phyloP scores from a whole-genome alignment of 2,329 filamentous ascomycete species.

The Whalleya microplaca region DNA sequence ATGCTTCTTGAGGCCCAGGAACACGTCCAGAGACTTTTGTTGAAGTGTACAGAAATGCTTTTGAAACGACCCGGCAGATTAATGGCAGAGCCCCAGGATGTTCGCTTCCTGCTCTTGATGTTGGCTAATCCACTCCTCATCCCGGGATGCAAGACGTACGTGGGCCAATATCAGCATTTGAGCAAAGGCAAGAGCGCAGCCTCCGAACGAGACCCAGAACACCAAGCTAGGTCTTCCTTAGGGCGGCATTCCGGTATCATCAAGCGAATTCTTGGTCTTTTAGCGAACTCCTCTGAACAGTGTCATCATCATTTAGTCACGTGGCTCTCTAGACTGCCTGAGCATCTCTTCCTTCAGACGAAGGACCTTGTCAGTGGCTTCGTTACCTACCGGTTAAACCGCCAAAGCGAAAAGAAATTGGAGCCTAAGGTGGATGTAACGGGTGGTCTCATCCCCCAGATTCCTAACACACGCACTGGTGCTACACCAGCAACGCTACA shows the following conservation, averaged over 20 bases:
- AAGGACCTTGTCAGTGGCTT: slow-evolving; percentile 81
- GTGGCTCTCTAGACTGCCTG: slow-evolving; percentile 76
- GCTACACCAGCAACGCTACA: slow-evolving; percentile 72
- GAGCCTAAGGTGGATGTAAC: slow-evolving; percentile 63
- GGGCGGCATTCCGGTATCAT: slow-evolving; percentile 81
- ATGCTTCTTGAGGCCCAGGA: slow-evolving; percentile 61
- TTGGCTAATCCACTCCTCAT: slow-evolving; percentile 78
- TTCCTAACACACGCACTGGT: slow-evolving; percentile 64
- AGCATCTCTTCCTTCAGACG: slow-evolving; percentile 68
- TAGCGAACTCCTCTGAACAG: slow-evolving; percentile 74
- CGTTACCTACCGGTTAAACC: slow-evolving; percentile 76
- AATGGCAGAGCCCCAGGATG: slow-evolving; percentile 68
- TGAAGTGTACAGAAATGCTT: slow-evolving; percentile 79
- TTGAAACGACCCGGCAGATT: slow-evolving; percentile 78
- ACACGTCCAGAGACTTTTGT: slow-evolving; percentile 69
- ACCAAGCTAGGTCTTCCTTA: slow-evolving; percentile 17
- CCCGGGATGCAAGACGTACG: slow-evolving; percentile 44
- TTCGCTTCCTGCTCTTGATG: slow-evolving; percentile 78
- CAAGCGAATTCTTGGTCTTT: slow-evolving; percentile 79
- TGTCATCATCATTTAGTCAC: slow-evolving; percentile 77
- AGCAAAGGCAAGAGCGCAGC: slow-evolving; percentile 24
- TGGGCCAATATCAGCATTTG: slow-evolving; percentile 44
- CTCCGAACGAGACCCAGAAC: slow-evolving; percentile 16
- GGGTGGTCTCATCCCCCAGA: slow-evolving; percentile 72
- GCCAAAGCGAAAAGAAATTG: slow-evolving; percentile 70